These are phyloP conservation scores for Phytophthora vignae DNA, from an alignment of 352 stramenopile species.

Conservation along the genomic window DNA sequence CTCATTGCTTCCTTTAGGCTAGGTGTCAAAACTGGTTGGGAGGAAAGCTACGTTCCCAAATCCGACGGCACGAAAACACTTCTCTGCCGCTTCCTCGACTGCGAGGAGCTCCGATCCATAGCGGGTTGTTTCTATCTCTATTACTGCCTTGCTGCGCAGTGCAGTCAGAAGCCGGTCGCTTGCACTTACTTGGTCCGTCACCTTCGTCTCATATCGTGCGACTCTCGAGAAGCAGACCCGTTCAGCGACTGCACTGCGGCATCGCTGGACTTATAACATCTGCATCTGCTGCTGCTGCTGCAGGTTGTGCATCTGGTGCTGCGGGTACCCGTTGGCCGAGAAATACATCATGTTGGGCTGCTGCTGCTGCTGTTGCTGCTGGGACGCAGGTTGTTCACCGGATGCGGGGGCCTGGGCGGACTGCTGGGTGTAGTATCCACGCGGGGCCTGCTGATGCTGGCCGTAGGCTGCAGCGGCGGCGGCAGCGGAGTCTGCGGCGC, in stretches of 20 bases:
- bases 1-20: constrained; percentile 31
- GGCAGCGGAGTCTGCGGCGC: constrained; percentile 63
- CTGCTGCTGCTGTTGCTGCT: constrained; percentile 19
- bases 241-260: constrained; percentile 23
- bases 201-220: constrained; percentile 29
- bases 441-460: constrained; percentile 49
- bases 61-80: constrained; percentile 34
- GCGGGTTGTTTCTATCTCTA: constrained; percentile 47
- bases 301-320: constrained; percentile 82
- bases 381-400: constrained; percentile 30
- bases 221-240: constrained; percentile 34
- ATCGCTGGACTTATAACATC: constrained; percentile 62
- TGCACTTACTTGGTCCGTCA: constrained; percentile 29
- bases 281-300: constrained; percentile 57
- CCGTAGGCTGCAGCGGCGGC: constrained; percentile 62
- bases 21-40: constrained; percentile 39
- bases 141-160: constrained; percentile 30
- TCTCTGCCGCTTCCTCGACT: constrained; percentile 23
- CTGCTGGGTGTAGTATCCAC: constrained; percentile 67
- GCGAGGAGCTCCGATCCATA: constrained; percentile 34
- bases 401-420: constrained; percentile 27
- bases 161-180: constrained; percentile 17
- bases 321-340: constrained; percentile 60
- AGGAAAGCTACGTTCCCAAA: constrained; percentile 31
- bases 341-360: constrained; percentile 80